These are phyloP conservation scores for Populus pruinosa DNA, from an alignment of 345 rosid genomes.

Conservation along the genomic window DNA sequence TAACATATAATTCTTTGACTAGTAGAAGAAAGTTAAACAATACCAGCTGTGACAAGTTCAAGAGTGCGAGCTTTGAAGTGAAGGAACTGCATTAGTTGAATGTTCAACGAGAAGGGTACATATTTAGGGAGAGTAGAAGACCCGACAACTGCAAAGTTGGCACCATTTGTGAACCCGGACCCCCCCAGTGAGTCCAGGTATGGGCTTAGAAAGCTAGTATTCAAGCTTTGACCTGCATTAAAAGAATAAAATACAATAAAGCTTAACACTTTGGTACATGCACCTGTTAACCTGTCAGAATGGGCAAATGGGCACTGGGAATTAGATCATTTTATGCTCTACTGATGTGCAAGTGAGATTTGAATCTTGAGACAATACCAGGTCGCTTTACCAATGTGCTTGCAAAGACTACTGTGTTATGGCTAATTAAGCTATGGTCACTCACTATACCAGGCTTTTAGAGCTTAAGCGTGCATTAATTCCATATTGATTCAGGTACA, in stretches of 20 bases:
- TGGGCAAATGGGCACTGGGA: not conserved
- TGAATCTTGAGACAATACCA: too few relatives aligned
- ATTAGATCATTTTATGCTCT: too few relatives aligned
- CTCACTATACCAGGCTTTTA: not conserved
- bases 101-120: constrained; percentile 66
- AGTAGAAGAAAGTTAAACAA: not conserved
- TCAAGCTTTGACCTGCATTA: constrained; percentile 77
- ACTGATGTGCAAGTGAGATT: too few relatives aligned
- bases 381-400: too few relatives aligned
- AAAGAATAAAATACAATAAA: not conserved
- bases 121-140: constrained; percentile 75
- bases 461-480: too few relatives aligned
- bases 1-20: not conserved
- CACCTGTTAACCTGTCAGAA: not conserved
- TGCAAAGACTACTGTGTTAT: too few relatives aligned
- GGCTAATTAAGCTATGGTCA: not conserved
- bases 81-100: constrained; percentile 83
- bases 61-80: constrained; percentile 67
- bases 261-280: not conserved
- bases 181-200: constrained; percentile 67
- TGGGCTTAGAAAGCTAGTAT: constrained; percentile 58
- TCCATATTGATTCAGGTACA: too few relatives aligned
- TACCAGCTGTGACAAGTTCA: constrained; percentile 54
- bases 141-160: constrained; percentile 73
- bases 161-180: constrained; percentile 63